Evolutionary conservation across 306 rosid species (phyloP).

Genomic region (Abrus precatorius): DNA sequence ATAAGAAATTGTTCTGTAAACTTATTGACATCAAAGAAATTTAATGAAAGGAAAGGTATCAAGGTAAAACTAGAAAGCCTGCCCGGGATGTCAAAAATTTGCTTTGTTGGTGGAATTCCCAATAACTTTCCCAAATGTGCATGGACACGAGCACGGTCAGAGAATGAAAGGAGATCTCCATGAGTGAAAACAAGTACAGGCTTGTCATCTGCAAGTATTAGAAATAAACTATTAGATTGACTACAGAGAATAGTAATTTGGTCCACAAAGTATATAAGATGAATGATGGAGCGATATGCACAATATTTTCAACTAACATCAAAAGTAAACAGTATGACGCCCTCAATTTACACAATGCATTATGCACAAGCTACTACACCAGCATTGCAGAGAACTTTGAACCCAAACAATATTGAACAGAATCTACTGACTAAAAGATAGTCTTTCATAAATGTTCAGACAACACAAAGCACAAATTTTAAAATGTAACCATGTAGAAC

Average conservation of each 20-base stretch:
- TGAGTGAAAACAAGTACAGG: constrained; percentile 84
- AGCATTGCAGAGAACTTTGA: constrained; percentile 1
- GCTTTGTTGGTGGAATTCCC: constrained; percentile 76
- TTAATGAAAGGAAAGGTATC: constrained; percentile 19
- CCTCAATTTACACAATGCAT: constrained; percentile 7
- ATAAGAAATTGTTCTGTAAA: constrained; percentile 11
- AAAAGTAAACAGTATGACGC: constrained; percentile 2
- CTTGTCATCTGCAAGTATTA: constrained; percentile 74
- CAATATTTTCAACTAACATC: background rate
- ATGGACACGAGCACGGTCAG: constrained; percentile 70
- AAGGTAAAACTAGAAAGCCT: constrained; percentile 32
- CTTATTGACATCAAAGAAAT: background rate
- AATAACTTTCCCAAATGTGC: constrained; percentile 73
- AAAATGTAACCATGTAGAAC: background rate
- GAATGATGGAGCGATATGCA: background rate
- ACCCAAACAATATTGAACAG: background rate
- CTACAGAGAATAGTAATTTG: constrained; percentile 22
- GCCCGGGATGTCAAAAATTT: constrained; percentile 95
- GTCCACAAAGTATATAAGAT: background rate
- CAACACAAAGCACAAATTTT: background rate
- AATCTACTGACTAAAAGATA: background rate
- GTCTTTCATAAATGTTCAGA: constrained; percentile 8
- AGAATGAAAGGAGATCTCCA: constrained; percentile 83
- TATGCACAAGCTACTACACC: background rate
- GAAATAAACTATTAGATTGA: constrained; percentile 24